A percentile compares a stretch with the other conserved stretches of the same genome.
phyloP scores from a whole-genome alignment of 495 filamentous ascomycete genomes.

The Podospora fimiseda region DNA sequence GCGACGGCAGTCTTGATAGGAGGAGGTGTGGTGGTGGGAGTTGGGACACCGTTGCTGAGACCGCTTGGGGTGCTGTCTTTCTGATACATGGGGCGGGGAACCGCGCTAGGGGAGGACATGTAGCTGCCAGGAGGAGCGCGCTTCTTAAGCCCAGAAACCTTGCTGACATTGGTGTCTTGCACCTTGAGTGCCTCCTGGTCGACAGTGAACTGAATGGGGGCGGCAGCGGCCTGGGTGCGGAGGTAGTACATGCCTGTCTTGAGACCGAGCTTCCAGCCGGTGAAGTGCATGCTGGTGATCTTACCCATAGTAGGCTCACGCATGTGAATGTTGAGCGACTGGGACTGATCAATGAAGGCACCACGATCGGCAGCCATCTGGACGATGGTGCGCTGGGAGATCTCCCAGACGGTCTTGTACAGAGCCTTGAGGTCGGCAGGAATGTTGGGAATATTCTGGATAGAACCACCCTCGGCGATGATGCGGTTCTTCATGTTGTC shows the following conservation, averaged over 20 bases:
- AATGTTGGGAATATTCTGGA: constrained; percentile 94
- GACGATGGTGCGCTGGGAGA: constrained; percentile 89
- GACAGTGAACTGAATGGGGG: constrained; percentile 98
- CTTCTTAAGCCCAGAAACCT: constrained; percentile 58
- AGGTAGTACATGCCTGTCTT: constrained; percentile 99
- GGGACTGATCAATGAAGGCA: constrained; percentile 96
- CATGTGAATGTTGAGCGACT: constrained; percentile 98
- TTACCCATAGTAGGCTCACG: constrained; percentile 99
- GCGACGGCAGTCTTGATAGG: constrained; percentile 34
- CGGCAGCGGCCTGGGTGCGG: constrained; percentile 91
- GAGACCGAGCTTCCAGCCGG: constrained; percentile 96
- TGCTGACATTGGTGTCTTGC: constrained; percentile 73
- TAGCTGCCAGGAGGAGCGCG: constrained; percentile 54
- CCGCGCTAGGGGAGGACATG: constrained; percentile 37
- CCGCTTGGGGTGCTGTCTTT: constrained; percentile 27
- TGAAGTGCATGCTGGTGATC: constrained; percentile 98
- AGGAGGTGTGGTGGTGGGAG: constrained; percentile 53
- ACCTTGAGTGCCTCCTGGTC: constrained; percentile 94
- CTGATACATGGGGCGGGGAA: constrained; percentile 36
- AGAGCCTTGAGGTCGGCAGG: constrained; percentile 91
- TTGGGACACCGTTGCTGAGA: constrained; percentile 51
- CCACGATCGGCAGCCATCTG: constrained; percentile 98
- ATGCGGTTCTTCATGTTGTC: constrained; percentile 99
- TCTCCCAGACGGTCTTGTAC: constrained; percentile 99
- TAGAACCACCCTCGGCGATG: constrained; percentile 91